Evolutionary conservation across 2,329 filamentous ascomycete species (phyloP).

Genomic region (Diaporthe citrichinensis): DNA sequence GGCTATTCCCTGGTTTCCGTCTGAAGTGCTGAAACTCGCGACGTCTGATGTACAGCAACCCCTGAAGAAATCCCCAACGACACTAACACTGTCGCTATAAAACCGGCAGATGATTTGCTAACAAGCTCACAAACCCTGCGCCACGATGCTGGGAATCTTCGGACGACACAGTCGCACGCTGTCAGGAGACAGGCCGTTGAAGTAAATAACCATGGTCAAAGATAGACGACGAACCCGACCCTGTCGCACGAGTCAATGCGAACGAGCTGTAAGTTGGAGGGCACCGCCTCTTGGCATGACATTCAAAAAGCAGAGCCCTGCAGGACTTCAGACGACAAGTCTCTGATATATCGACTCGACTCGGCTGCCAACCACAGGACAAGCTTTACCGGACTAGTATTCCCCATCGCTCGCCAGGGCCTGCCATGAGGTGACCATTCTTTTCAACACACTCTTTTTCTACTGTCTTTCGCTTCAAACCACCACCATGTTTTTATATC

Average conservation of each 20-base stretch:
- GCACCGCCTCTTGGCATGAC: conserved; percentile 1
- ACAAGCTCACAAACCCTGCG: conserved; percentile 1
- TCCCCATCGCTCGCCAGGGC: conserved; percentile 6
- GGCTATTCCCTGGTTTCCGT: conserved; percentile 29
- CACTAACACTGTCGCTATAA: not conserved
- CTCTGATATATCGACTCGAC: conserved; percentile 18
- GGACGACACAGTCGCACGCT: conserved; percentile 7
- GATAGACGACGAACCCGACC: conserved; percentile 18
- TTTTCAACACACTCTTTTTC: conserved; percentile 5
- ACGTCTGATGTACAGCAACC: conserved; percentile 31
- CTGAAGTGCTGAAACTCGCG: conserved; percentile 26
- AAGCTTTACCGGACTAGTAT: not conserved
- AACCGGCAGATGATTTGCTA: not conserved
- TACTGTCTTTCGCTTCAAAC: conserved; percentile 6
- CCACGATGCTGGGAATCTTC: conserved; percentile 26
- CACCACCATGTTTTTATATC: not conserved
- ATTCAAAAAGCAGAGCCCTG: conserved; percentile 15
- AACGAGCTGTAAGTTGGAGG: not conserved
- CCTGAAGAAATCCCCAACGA: not conserved
- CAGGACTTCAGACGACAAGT: conserved; percentile 17
- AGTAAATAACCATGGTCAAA: conserved; percentile 16
- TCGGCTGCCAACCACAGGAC: not conserved
- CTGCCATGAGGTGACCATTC: conserved; percentile 12
- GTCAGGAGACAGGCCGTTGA: conserved; percentile 21
- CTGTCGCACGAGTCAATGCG: conserved; percentile 19